Base-by-base conservation (phyloP, 208 protist genomes). In the Porcisia hertigi region DNA sequence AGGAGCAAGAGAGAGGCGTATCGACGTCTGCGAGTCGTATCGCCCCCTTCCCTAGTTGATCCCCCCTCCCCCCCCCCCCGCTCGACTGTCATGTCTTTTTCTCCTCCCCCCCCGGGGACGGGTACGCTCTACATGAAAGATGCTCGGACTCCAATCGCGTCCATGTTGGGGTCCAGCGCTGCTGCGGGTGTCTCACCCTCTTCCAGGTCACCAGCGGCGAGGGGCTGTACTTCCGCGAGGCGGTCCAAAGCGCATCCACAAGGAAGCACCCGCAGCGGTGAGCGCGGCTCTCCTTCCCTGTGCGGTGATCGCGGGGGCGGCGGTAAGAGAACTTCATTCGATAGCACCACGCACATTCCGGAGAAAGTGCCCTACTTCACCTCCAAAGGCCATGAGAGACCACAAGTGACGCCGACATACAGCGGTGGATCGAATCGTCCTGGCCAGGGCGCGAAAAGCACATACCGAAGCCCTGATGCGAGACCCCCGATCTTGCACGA, bases 41-140 rank as follows among this genome's bases (percentile, higher is more conserved):
- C 8, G 34, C 1, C 41, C 41, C 62, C 20, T 66, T 16, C 14
- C 34, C 36, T 18, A 36, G 20, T n/a, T 30, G 7, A 49, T 43
- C 43, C 63, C 1, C 63, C 41, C 47, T 52, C 11, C 47, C 47
- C 5, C 9, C 9, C 9, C 47, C 47, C 47, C 47, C 47, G 11
- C 5, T 52, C 47, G 11, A 67, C 23, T 34, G 52, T 49, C 41
- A 67, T 49, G 41, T 52, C 63, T 6, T 67, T n/a, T 34, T 57
- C 14, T 3, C 47, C 66, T 55, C 23, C 47, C 1, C 16, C 47
- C 16, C 12, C 25, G 49, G 47, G 30, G 25, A 14, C 6, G 66
- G 66, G 18, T 43, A 71, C 66, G 23, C 14, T 71, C 47, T 71
- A 71, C 43, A 20, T 71, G 25, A 71, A 57, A 25, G 66, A 53